Percentiles rank a stretch among this genome's conserved stretches.
These are phyloP conservation scores for Miscanthus lutarioriparius DNA, from an alignment of 176 grass and related monocot species.

Conservation along the genomic window DNA sequence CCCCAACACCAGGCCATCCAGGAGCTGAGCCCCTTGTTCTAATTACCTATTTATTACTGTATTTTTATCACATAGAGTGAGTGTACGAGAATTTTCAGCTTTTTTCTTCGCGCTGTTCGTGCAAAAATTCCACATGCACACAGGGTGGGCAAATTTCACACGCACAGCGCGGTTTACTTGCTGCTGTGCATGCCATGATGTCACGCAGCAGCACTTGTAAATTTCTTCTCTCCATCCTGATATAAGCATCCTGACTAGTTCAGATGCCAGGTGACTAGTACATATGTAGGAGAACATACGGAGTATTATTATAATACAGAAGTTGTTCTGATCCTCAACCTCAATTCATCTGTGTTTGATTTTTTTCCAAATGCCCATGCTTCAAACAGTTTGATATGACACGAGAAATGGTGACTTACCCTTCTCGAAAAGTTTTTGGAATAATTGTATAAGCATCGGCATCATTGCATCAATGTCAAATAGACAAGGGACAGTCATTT, in stretches of 20 bases:
- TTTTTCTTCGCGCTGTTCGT: slow-evolving; percentile 30
- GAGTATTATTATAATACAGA: background rate
- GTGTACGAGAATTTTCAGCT: background rate
- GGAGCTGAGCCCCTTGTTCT: slow-evolving; percentile 46
- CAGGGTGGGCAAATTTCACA: slow-evolving; percentile 22
- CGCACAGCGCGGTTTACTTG: slow-evolving; percentile 15
- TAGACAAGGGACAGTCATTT: background rate
- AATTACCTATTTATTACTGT: background rate
- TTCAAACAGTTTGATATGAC: background rate
- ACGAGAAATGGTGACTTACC: background rate
- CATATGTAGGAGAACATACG: background rate
- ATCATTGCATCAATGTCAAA: background rate
- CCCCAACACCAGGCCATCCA: slow-evolving; percentile 46
- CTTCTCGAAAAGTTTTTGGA: background rate
- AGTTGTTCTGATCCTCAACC: background rate
- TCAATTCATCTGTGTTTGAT: background rate
- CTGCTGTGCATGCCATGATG: background rate
- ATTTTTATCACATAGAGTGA: background rate
- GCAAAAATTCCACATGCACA: slow-evolving; percentile 16
- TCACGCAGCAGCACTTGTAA: background rate
- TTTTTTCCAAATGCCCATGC: background rate
- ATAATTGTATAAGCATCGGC: background rate
- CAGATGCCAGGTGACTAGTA: background rate
- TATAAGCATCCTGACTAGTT: background rate
- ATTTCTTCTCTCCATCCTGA: background rate